Evolutionary conservation across 2,329 filamentous ascomycete genomes (phyloP), one percentile per base, ranked within the genome.

Genomic region (Fusarium pseudograminearum): DNA sequence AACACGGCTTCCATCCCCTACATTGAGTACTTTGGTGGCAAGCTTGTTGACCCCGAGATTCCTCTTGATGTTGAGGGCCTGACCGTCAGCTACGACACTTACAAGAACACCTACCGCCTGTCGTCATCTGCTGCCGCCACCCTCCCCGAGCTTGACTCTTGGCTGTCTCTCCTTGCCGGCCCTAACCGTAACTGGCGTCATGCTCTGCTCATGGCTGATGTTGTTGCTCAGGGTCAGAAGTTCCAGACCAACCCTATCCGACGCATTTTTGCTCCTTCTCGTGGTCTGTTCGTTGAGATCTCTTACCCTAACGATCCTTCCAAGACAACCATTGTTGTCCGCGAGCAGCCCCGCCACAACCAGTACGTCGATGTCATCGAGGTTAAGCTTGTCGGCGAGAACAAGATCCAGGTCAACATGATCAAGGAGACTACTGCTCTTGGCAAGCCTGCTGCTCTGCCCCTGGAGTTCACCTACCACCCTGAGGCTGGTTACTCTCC

Each of bases 401-500:
- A 92, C 62, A 90, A 97, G 82, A 97, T 99, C 67, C 82, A 90
- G 24, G 89, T 98, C 79, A 94, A 93, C 78, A 87, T 99, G 86
- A 93, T 96, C 79, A 97, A 99, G 83, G 93, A 97, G 45, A 92
- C 94, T 55, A 98, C 93, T 42, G 94, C 93, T 15, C 87, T 96
- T 51, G 91, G 92, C 70, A 90, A 91, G 78, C 88, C 95, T 15
- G 91, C 93, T n/a, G 88, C 93, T 24, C 83, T 99, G 61, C 91
- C 93, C 24, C 89, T 99, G 71, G 89, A 90, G 78, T 98, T 98
- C 84, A 93, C 88, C 7, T 99, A 99, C 82, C 93, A 94, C 78
- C 96, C 96, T 3, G 95, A 98, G 81, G 91, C 93, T 59, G 96
- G 96, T 31, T 99, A 98, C 78, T 95, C 97, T n/a, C 96, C 96